These are phyloP conservation scores for Globisporangium abappressorium DNA, from an alignment of 352 stramenopile genomes.

Conservation along the genomic window DNA sequence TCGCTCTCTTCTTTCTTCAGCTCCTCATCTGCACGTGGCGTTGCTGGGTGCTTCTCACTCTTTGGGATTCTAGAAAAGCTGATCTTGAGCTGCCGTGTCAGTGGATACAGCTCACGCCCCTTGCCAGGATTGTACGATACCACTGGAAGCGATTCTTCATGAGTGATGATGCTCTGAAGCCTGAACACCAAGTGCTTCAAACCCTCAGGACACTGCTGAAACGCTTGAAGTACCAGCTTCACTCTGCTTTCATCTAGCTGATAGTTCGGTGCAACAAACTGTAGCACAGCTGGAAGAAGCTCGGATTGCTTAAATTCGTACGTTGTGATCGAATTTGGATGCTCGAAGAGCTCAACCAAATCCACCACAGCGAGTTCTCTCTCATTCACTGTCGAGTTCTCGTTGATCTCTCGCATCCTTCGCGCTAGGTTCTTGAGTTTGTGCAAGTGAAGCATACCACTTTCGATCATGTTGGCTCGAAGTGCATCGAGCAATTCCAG, in stretches of 20 bases:
- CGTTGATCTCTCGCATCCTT: constrained; percentile 47
- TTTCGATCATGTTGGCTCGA: constrained; percentile 67
- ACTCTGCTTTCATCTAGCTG: constrained; percentile 35
- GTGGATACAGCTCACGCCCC: constrained; percentile 69
- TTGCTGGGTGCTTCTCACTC: background rate
- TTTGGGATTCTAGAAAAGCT: constrained; percentile 18
- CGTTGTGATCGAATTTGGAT: constrained; percentile 73
- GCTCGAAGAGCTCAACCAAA: constrained; percentile 74
- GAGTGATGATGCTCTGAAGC: constrained; percentile 73
- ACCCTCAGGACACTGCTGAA: constrained; percentile 41
- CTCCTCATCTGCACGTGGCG: background rate
- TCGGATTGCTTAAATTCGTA: constrained; percentile 86
- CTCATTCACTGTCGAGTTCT: constrained; percentile 23
- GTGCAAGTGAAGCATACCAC: constrained; percentile 71
- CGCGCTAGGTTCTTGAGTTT: constrained; percentile 69
- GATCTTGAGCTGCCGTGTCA: constrained; percentile 73
- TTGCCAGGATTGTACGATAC: constrained; percentile 62
- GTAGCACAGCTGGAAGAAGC: constrained; percentile 59
- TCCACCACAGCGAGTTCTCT: constrained; percentile 62
- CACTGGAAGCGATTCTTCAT: constrained; percentile 66
- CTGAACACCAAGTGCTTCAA: constrained; percentile 57
- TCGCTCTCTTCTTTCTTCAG: background rate
- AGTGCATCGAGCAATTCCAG: constrained; percentile 52
- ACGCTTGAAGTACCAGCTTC: constrained; percentile 36
- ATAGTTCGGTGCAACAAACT: constrained; percentile 39